Conservation (phyloP, 2,329 filamentous ascomycete species). For the Amylocarpus encephaloides region DNA sequence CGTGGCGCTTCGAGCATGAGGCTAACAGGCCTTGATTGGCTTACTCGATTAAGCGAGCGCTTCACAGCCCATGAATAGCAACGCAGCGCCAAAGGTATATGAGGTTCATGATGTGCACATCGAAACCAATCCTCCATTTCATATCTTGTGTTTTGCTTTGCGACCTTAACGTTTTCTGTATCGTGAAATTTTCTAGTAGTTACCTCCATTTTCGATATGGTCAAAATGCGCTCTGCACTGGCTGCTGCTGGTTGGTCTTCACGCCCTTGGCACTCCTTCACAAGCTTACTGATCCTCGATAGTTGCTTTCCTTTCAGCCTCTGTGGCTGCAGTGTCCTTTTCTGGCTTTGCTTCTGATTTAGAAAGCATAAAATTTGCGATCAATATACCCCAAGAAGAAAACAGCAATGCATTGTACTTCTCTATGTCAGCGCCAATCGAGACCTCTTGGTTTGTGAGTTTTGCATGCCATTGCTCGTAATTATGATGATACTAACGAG, state of each 20-base stretch:
- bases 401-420: slow-evolving; percentile 46
- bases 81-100: no score
- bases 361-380: slow-evolving; percentile 42
- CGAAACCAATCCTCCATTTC: no score
- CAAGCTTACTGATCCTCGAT: background rate
- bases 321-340: slow-evolving; percentile 9
- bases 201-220: slow-evolving; percentile 8
- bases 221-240: slow-evolving; percentile 11
- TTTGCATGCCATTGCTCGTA: background rate
- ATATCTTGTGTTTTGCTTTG: no score
- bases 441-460: slow-evolving; percentile 41
- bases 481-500: background rate
- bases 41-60: no score
- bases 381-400: slow-evolving; percentile 43
- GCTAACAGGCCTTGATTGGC: no score
- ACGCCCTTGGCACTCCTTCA: background rate
- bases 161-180: no score
- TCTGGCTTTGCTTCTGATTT: slow-evolving; percentile 43
- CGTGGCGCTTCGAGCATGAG: no score
- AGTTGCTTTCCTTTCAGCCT: slow-evolving; percentile 9
- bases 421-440: slow-evolving; percentile 42
- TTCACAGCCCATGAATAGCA: no score
- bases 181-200: no score
- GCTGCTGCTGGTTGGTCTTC: slow-evolving; percentile 12
- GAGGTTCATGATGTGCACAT: no score